Evolutionary conservation across 148 eudicot species (phyloP).

Genomic region (Nyssa sinensis): DNA sequence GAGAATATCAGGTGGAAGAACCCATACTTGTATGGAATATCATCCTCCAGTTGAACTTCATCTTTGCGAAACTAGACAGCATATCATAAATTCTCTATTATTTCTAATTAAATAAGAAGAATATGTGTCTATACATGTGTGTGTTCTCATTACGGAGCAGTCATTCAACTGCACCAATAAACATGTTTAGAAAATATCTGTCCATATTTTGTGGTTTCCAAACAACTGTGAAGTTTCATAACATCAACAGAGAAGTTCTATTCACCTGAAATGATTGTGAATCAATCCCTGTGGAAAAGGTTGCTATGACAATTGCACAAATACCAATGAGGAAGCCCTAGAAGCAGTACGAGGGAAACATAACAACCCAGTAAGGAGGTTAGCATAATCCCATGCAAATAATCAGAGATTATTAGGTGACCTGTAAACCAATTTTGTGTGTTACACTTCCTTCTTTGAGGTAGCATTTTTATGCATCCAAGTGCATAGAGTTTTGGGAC

Average conservation of each 20-base stretch:
- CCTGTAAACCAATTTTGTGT: not conserved
- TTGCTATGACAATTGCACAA: constrained; percentile 84
- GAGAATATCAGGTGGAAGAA: constrained; percentile 91
- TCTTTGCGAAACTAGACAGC: constrained; percentile 65
- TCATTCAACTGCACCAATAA: not conserved
- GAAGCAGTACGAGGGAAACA: not conserved
- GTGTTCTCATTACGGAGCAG: not conserved
- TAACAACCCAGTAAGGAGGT: not conserved
- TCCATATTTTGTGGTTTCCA: not conserved
- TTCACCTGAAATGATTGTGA: constrained; percentile 92
- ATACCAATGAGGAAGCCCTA: constrained; percentile 90
- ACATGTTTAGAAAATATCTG: not conserved
- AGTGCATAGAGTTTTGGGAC: too few relatives aligned
- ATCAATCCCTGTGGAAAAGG: constrained; percentile 96
- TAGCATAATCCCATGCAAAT: not conserved
- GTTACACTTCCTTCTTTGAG: not conserved
- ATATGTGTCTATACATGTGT: not conserved
- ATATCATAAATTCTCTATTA: not conserved
- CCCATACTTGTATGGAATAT: constrained; percentile 80
- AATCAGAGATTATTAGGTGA: not conserved
- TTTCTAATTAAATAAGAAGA: not conserved
- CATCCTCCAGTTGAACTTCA: constrained; percentile 58
- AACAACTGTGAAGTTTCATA: not conserved
- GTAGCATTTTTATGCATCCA: too few relatives aligned
- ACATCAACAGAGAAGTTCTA: not conserved